Evolutionary conservation across 441 rosid species (phyloP).

Genomic region (Bocquillonia castaneifolia): DNA sequence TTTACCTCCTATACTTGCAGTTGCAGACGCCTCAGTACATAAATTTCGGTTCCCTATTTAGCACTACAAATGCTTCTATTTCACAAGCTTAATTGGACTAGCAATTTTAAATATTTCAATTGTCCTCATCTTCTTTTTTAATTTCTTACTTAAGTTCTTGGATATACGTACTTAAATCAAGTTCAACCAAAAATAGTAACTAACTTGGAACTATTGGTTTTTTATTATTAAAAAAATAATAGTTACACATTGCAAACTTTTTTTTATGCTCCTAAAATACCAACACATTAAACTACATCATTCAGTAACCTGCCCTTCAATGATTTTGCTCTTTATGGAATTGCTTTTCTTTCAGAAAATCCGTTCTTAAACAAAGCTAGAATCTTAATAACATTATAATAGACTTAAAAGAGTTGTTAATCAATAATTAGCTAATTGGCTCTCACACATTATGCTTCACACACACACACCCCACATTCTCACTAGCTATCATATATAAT

Average conservation of each 20-base stretch:
- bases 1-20: too few relatives aligned
- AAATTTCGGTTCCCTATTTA: too few relatives aligned
- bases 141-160: neutral
- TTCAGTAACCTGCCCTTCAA: slow-evolving; percentile 18
- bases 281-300: slow-evolving; percentile 3
- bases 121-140: neutral
- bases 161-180: neutral
- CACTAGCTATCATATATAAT: slow-evolving; percentile 18
- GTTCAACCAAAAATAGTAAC: neutral
- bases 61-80: too few relatives aligned
- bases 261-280: neutral
- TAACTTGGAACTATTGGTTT: neutral
- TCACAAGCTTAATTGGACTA: too few relatives aligned
- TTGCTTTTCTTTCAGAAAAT: slow-evolving; percentile 1
- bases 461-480: neutral
- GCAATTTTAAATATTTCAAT: too few relatives aligned
- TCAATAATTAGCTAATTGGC: slow-evolving; percentile 20
- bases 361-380: neutral
- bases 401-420: slow-evolving; percentile 10
- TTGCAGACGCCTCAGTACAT: too few relatives aligned
- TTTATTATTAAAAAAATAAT: too few relatives aligned
- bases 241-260: too few relatives aligned
- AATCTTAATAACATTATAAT: neutral
- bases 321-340: slow-evolving; percentile 7
- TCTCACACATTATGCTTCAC: neutral